phyloP scores from a whole-genome alignment of 192 early-diverging fungal genomes.

The Coemansia furcata region DNA sequence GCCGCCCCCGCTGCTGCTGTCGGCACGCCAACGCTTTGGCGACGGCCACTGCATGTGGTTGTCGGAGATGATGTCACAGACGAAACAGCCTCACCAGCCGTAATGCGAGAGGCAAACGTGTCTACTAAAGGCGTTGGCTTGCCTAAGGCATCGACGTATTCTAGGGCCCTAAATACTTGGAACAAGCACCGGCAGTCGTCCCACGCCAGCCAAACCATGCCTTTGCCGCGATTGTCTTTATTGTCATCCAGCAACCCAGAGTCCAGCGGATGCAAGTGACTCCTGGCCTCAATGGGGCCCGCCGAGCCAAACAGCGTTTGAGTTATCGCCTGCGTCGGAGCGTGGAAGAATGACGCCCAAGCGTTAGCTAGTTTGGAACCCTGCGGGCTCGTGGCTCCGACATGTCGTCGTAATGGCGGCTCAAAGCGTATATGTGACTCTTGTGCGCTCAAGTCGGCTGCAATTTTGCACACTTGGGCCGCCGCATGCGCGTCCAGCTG shows the following conservation, averaged over 20 bases:
- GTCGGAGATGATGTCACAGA: not conserved
- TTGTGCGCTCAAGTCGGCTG: conserved; percentile 21
- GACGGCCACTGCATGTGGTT: not conserved
- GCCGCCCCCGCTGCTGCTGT: not conserved
- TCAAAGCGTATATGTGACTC: conserved; percentile 24
- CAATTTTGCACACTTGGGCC: conserved; percentile 39
- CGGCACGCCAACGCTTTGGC: not conserved
- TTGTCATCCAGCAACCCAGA: conserved; percentile 4
- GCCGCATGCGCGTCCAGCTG: conserved; percentile 24
- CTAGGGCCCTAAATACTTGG: conserved; percentile 30
- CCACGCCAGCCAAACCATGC: conserved; percentile 50
- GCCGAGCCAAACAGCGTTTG: conserved; percentile 20
- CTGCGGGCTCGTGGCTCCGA: not conserved
- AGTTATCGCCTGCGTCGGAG: conserved; percentile 29
- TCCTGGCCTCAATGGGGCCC: not conserved
- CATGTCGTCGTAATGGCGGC: conserved; percentile 11
- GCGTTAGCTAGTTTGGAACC: conserved; percentile 26
- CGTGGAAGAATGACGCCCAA: conserved; percentile 27
- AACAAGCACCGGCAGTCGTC: conserved; percentile 40
- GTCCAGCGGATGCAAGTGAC: conserved; percentile 19
- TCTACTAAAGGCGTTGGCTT: conserved; percentile 46
- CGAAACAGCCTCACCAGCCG: conserved; percentile 24
- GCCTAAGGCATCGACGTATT: conserved; percentile 39
- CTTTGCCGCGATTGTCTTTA: conserved; percentile 1
- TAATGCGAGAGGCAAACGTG: conserved; percentile 39